Percentiles rank a stretch among this genome's conserved stretches.
phyloP scores from a whole-genome alignment of 306 rosid genomes.

The Begonia peltatifolia region DNA sequence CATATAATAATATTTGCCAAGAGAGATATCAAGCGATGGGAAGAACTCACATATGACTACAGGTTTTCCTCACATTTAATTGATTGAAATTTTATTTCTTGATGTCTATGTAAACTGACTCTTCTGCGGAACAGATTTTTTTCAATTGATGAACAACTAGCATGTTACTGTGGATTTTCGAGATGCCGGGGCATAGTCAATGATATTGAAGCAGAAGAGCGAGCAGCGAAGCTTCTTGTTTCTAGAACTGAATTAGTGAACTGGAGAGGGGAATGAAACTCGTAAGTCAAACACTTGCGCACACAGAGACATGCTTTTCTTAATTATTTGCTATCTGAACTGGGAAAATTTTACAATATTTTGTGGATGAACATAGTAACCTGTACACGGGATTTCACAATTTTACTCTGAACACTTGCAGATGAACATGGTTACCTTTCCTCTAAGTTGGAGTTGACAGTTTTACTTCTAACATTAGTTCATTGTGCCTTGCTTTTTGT shows the following conservation, averaged over 20 bases:
- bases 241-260: constrained; percentile 64
- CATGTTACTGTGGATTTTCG: constrained; percentile 90
- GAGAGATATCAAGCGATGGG: constrained; percentile 95
- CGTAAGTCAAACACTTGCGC: constrained; percentile 16
- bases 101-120: constrained; percentile 24
- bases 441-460: too few species aligned
- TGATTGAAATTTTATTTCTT: constrained; percentile 7
- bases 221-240: constrained; percentile 54
- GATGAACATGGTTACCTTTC: too few species aligned
- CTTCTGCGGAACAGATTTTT: constrained; percentile 47
- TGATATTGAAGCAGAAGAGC: constrained; percentile 87
- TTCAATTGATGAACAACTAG: constrained; percentile 84
- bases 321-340: too few species aligned
- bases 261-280: constrained; percentile 76
- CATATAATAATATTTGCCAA: constrained; percentile 95
- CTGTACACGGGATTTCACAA: too few species aligned
- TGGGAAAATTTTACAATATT: too few species aligned
- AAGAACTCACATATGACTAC: constrained; percentile 95
- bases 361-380: too few species aligned
- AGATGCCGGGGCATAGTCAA: constrained; percentile 92
- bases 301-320: too few species aligned
- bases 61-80: constrained; percentile 35
- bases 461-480: too few species aligned
- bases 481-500: too few species aligned
- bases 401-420: too few species aligned